A percentile compares a stretch with the other conserved stretches of the same genome.
Conservation (phyloP, 75 land plant genomes). For the Sequoia sempervirens region DNA sequence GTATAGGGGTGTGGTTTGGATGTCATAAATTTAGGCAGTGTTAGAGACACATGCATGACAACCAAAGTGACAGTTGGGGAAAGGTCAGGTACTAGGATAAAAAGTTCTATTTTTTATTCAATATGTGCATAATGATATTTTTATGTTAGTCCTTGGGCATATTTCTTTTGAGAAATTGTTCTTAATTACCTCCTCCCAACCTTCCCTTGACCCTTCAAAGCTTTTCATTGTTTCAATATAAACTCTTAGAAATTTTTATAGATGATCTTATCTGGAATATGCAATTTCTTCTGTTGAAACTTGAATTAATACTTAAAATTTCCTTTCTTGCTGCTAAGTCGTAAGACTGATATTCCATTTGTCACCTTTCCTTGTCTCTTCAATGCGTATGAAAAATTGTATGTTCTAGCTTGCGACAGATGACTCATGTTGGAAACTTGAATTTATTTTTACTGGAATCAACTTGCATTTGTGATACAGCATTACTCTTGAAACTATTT, state of each 20-base stretch:
- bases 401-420: conserved; percentile 1
- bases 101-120: background rate
- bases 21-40: background rate
- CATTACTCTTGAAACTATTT: background rate
- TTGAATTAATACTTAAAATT: background rate
- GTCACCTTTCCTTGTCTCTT: background rate
- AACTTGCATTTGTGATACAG: background rate
- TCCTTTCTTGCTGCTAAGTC: background rate
- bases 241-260: background rate
- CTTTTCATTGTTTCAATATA: background rate
- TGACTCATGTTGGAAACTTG: background rate
- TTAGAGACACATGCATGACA: background rate
- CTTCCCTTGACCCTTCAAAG: background rate
- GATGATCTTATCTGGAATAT: background rate
- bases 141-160: too few species aligned
- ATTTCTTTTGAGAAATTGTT: background rate
- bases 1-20: background rate
- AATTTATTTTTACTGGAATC: background rate
- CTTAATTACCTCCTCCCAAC: background rate
- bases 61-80: background rate
- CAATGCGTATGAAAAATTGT: background rate
- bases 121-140: background rate
- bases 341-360: background rate
- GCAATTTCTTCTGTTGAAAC: background rate
- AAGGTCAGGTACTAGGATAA: background rate